Evolutionary conservation across 345 rosid genomes (phyloP).

Genomic region (Hibiscus trionum): DNA sequence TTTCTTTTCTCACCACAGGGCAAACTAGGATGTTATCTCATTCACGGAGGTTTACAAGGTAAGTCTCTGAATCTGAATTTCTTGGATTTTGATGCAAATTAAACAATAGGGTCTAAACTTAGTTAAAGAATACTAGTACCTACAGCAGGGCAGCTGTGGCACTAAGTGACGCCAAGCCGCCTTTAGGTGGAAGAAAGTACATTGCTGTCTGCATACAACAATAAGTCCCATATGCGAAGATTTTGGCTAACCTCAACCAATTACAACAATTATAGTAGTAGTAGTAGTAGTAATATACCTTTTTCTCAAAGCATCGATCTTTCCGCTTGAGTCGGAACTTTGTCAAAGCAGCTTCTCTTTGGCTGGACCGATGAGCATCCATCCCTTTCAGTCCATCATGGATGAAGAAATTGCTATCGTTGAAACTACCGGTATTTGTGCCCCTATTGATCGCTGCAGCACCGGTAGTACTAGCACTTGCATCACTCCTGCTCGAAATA

Average conservation of each 20-base stretch:
- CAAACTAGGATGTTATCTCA: neutral
- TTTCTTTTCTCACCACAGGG: neutral
- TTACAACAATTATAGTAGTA: neutral
- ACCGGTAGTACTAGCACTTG: slow-evolving; percentile 15
- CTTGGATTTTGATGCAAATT: neutral
- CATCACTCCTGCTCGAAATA: slow-evolving; percentile 19
- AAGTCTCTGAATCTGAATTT: neutral
- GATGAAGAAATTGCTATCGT: slow-evolving; percentile 11
- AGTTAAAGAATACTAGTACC: neutral
- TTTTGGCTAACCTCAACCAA: neutral
- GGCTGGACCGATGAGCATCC: slow-evolving; percentile 34
- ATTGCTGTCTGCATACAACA: neutral
- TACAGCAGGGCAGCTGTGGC: neutral
- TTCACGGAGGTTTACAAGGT: neutral
- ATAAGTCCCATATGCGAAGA: neutral
- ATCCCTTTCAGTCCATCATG: slow-evolving; percentile 25
- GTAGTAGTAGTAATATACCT: slow-evolving; percentile 29
- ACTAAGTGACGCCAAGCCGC: neutral
- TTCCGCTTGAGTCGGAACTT: slow-evolving; percentile 64
- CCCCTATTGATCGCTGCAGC: slow-evolving; percentile 24
- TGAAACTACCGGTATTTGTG: slow-evolving; percentile 21
- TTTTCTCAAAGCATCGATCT: slow-evolving; percentile 67
- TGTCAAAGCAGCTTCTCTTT: slow-evolving; percentile 55
- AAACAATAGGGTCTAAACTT: neutral
- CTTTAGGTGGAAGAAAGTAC: neutral